These are phyloP conservation scores for Straminergon stramineum DNA, from an alignment of 225 moss, liverwort and hornwort genomes.

Conservation along the genomic window DNA sequence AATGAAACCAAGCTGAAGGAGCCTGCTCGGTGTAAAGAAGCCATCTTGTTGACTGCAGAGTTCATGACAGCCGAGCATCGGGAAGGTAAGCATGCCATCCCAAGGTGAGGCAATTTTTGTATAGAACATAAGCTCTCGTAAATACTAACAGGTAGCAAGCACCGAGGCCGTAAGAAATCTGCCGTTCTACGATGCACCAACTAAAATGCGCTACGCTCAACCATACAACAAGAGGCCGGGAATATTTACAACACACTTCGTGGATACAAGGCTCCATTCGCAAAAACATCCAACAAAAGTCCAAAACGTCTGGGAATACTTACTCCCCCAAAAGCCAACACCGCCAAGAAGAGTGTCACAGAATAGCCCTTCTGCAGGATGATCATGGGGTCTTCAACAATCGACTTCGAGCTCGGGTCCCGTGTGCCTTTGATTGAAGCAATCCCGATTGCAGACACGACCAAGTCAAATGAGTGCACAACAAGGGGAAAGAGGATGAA, in stretches of 20 bases:
- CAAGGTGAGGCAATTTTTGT: background rate
- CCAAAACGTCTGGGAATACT: conserved; percentile 10
- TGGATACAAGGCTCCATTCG: background rate
- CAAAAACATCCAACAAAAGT: background rate
- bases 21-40: conserved; percentile 94
- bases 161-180: background rate
- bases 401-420: conserved; percentile 68
- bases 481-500: conserved; percentile 98
- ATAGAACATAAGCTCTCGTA: background rate
- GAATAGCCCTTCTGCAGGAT: conserved; percentile 95
- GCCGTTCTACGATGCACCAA: background rate
- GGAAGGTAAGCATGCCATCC: background rate
- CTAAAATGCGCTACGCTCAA: background rate
- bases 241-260: background rate
- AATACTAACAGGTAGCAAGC: background rate
- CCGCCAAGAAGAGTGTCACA: conserved; percentile 79
- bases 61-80: background rate
- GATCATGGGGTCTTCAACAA: conserved; percentile 91
- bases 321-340: conserved; percentile 86
- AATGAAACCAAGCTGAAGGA: conserved; percentile 96
- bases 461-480: conserved; percentile 93
- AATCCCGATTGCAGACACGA: conserved; percentile 91
- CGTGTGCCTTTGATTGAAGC: conserved; percentile 87
- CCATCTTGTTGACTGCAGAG: conserved; percentile 89
- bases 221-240: background rate